Evolutionary conservation across 2,329 filamentous ascomycete species (phyloP), one percentile per base, ranked within the genome.

Genomic region (Trichoderma lentiforme): DNA sequence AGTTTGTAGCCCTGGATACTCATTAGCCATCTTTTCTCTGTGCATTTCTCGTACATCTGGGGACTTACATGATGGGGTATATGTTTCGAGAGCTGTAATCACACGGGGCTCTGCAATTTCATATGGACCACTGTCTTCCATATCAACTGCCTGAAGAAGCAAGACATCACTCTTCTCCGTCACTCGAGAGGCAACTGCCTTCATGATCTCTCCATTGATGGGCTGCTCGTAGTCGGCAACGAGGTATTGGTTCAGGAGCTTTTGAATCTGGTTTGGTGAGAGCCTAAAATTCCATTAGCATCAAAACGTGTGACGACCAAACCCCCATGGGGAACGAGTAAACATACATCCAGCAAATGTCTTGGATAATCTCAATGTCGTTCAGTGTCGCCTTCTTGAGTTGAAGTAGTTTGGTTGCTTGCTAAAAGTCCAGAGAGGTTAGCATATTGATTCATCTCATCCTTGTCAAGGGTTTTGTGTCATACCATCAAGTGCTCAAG

Each of bases 141-240:
- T 98, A 81, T 99, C 96, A 72, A 99, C 95, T 63, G 96, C 94
- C 72, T 95, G 92, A 61, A 99, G 87, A 71, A 99, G 89, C 67
- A 99, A 87, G 3, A 98, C 95, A 77, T 98, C 96, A 78, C 94
- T 97, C 90, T 99, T 99, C 85, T 99, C 96, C 2, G 95, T 98
- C 61, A 99, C 96, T 68, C 95, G 89, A 51, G 94, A 97, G 8
- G 97, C 96, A 68, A 99, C 97, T 8, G 96, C 96, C 85, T 99
- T 99, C 96, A 99, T 99, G 80, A 99, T 99, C 82, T 99, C 96
- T 80, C 95, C 96, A 79, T 99, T 98, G 83, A 99, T 99, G 47
- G 96, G 96, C 83, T 98, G 96, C 83, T 99, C 96, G 82, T 99
- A 99, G 83, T 99, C 96, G 73, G 96, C 96, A 71, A 99, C 95